Base-by-base conservation (phyloP, 305 asterid genomes). In the Vinca major region DNA sequence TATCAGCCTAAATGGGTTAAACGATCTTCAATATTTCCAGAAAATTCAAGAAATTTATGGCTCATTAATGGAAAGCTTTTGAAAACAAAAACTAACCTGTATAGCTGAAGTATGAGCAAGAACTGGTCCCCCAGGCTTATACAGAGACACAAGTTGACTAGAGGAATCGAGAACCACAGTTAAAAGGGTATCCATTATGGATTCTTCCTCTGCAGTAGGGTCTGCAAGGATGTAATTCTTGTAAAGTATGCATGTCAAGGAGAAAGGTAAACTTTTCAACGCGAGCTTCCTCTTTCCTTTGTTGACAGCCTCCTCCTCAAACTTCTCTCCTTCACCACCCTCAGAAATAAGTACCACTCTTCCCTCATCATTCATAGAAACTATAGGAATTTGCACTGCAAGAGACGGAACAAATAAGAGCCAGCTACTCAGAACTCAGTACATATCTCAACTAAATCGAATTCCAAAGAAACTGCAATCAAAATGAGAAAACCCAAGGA, bases 151-250 rank as follows among this genome's bases (percentile, higher is more conserved):
- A 0, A 93, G 88, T 76, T 85, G 96, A 76, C 76, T 70, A 16
- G 89, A 85, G 0, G 91, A 85, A 81, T 89, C 92, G 72, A 88
- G 83, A 50, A 87, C 95, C 53, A 89, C 91, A 10, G 94, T 85
- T 39, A 93, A 77, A 67, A 61, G 82, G 13, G 95, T 88, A 72
- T 87, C 97, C 98, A 93, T 89, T 45, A 85, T 72, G 10, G 90
- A 82, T 83, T 90, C 98, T 87, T 93, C 96, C 85, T 90, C 96
- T 3, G 88, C 85, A 50, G 97, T 85, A 49, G 97, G 95, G 78
- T 93, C 97, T 7, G 96, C 96, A 43, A 93, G 80, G 78, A 87
- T 87, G 88, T 87, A 89, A 71, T 89, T 86, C 81, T 90, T 82
- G 83, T 89, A 94, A 70, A 90, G 90, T 73, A 87, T 13, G 82